These are phyloP conservation scores for Sporothrix luriei DNA, from an alignment of 2,329 filamentous ascomycete species.

Conservation along the genomic window DNA sequence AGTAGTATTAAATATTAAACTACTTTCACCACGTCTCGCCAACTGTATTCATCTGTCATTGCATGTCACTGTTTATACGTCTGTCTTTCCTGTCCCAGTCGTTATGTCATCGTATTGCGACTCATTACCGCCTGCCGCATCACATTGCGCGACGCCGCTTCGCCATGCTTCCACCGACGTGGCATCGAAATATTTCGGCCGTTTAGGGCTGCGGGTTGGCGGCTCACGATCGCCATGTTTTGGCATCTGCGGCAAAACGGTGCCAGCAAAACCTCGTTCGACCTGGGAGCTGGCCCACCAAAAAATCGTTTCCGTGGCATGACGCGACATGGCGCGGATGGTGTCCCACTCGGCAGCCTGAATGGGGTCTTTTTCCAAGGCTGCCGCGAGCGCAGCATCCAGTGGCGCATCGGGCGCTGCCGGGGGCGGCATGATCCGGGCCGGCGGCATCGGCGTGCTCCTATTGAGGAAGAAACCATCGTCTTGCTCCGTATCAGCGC, in stretches of 20 bases:
- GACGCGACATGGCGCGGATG: neutral
- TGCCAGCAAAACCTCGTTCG: conserved; percentile 20
- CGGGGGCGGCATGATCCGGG: neutral
- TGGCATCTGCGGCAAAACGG: neutral
- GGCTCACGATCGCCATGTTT: neutral
- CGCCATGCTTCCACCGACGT: neutral
- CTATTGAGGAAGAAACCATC: neutral
- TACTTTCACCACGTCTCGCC: neutral
- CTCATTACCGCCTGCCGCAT: neutral
- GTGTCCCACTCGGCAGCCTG: neutral
- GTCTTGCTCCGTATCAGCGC: neutral
- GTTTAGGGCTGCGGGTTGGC: neutral
- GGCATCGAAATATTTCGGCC: neutral
- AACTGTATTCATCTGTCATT: too few relatives aligned
- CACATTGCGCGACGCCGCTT: neutral
- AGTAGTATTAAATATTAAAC: neutral
- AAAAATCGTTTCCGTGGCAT: conserved; percentile 3
- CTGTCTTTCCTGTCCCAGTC: too few relatives aligned
- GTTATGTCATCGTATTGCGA: neutral
- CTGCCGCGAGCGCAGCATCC: neutral
- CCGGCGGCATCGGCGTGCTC: neutral
- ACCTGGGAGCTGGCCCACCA: neutral
- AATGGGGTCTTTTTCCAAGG: neutral
- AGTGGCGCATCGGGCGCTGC: neutral
- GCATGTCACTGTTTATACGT: too few relatives aligned